Conservation (phyloP, 2,329 filamentous ascomycete species). For the Penicillium sp. region DNA sequence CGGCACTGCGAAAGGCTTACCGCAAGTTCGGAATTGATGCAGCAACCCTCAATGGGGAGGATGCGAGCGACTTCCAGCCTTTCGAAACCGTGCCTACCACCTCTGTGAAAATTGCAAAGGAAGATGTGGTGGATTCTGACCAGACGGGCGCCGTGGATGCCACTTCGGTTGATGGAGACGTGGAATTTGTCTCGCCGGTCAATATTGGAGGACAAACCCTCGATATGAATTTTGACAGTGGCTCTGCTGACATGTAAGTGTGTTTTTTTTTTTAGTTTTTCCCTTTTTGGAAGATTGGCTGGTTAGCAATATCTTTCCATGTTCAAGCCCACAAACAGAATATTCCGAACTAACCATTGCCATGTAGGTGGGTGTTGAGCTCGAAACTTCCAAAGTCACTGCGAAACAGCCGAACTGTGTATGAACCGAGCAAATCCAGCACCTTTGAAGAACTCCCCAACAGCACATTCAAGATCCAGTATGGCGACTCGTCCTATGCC, state of each 20-base stretch:
- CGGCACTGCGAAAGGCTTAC: slow-evolving; percentile 64
- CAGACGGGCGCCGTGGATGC: slow-evolving; percentile 60
- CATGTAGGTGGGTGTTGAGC: slow-evolving; percentile 65
- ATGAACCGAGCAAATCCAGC: slow-evolving; percentile 52
- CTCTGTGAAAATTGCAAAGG: slow-evolving; percentile 26
- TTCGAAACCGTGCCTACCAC: slow-evolving; percentile 26
- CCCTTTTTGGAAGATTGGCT: neutral
- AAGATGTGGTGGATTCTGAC: slow-evolving; percentile 24
- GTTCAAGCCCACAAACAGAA: neutral
- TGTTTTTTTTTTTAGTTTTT: neutral
- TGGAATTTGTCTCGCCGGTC: slow-evolving; percentile 68
- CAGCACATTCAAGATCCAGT: slow-evolving; percentile 61
- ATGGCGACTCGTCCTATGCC: slow-evolving; percentile 66
- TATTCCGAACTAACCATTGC: neutral
- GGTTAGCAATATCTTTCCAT: neutral
- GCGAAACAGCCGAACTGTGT: slow-evolving; percentile 55
- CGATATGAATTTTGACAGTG: slow-evolving; percentile 72
- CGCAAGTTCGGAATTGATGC: slow-evolving; percentile 62
- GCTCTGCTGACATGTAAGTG: slow-evolving; percentile 67
- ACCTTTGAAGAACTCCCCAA: slow-evolving; percentile 51
- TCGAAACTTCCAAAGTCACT: slow-evolving; percentile 51
- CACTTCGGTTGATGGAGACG: slow-evolving; percentile 63
- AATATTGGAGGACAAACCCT: slow-evolving; percentile 67
- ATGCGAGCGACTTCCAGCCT: slow-evolving; percentile 36
- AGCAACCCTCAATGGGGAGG: slow-evolving; percentile 39